phyloP scores from a whole-genome alignment of 306 rosid genomes.

The Pterocarpus santalinus region DNA sequence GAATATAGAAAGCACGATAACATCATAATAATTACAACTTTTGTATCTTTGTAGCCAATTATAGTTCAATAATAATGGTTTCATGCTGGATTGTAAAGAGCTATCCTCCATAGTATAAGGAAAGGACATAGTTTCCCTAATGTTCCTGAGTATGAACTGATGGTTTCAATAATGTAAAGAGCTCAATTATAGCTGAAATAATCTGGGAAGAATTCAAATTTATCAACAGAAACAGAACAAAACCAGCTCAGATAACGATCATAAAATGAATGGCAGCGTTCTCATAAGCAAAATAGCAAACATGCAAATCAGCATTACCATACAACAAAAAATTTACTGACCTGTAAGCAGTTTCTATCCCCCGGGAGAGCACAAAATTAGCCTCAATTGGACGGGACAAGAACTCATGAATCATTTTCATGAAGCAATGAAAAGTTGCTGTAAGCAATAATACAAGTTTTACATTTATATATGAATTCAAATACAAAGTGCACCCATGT shows the following conservation, averaged over 20 bases:
- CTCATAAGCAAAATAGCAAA: background rate
- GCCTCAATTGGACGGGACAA: slow-evolving; percentile 36
- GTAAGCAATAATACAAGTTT: slow-evolving; percentile 30
- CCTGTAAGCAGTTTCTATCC: slow-evolving; percentile 43
- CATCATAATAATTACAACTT: slow-evolving; percentile 2
- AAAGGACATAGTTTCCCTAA: slow-evolving; percentile 33
- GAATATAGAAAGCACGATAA: background rate
- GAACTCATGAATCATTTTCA: slow-evolving; percentile 27
- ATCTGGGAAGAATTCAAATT: slow-evolving; percentile 27
- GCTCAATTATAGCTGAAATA: slow-evolving; percentile 16
- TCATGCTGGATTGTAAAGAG: slow-evolving; percentile 21
- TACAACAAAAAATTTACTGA: slow-evolving; percentile 33
- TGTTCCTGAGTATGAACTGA: slow-evolving; percentile 18
- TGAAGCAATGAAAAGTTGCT: slow-evolving; percentile 10
- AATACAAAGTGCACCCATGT: slow-evolving; percentile 90
- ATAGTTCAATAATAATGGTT: background rate
- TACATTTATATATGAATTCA: slow-evolving; percentile 55
- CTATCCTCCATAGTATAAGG: slow-evolving; percentile 27
- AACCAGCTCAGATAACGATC: background rate
- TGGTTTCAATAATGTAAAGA: slow-evolving; percentile 23
- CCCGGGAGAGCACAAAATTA: slow-evolving; percentile 31
- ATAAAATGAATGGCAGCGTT: slow-evolving; percentile 1
- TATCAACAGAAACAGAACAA: slow-evolving; percentile 38
- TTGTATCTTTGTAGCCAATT: slow-evolving; percentile 27
- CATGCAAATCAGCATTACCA: slow-evolving; percentile 9